Conservation (phyloP, 352 stramenopile species). For the Globisporangium abappressorium region DNA sequence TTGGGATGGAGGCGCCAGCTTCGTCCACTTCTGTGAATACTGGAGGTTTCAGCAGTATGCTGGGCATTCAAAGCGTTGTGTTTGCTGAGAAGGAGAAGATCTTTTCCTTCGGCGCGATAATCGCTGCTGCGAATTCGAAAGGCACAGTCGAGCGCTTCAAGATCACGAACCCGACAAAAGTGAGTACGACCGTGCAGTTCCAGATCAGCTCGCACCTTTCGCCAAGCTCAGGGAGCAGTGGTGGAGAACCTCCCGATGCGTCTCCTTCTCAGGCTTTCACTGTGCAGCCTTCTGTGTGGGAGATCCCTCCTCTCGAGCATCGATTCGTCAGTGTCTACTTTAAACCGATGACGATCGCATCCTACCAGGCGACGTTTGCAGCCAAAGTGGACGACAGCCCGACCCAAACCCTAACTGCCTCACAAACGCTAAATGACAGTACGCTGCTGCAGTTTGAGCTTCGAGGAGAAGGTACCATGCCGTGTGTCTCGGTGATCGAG, state of each 20-base stretch:
- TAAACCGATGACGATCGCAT: slow-evolving; percentile 81
- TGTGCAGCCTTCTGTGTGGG: slow-evolving; percentile 88
- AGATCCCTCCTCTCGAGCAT: slow-evolving; percentile 93
- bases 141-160: slow-evolving; percentile 91
- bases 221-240: background rate
- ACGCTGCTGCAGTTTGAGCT: slow-evolving; percentile 87
- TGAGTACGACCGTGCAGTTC: slow-evolving; percentile 88
- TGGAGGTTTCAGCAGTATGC: slow-evolving; percentile 13
- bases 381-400: slow-evolving; percentile 84
- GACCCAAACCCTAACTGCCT: slow-evolving; percentile 15
- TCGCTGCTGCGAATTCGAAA: slow-evolving; percentile 59
- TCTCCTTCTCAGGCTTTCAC: slow-evolving; percentile 55
- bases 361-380: slow-evolving; percentile 78
- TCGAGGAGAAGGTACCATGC: slow-evolving; percentile 90
- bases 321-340: slow-evolving; percentile 95
- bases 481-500: slow-evolving; percentile 87
- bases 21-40: background rate
- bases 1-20: slow-evolving; percentile 38
- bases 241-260: background rate
- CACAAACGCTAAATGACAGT: background rate
- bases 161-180: slow-evolving; percentile 95
- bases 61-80: slow-evolving; percentile 52
- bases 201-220: slow-evolving; percentile 34
- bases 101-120: slow-evolving; percentile 88
- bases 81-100: slow-evolving; percentile 86